These are phyloP conservation scores for Calonectria ilicicola DNA, from an alignment of 2,329 filamentous ascomycete species.

Conservation along the genomic window DNA sequence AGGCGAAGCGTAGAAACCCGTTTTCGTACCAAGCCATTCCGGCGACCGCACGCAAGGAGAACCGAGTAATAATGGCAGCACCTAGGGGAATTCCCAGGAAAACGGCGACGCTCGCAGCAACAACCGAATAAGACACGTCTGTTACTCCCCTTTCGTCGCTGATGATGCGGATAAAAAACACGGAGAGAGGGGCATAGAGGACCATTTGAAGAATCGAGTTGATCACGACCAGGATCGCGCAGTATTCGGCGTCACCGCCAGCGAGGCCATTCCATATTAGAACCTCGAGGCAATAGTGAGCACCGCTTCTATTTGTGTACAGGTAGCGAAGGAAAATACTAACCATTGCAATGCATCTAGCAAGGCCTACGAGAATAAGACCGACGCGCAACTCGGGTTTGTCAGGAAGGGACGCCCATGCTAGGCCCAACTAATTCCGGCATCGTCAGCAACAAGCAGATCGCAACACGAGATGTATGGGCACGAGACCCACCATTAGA, in stretches of 20 bases:
- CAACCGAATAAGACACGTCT: constrained; percentile 69
- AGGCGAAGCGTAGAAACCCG: constrained; percentile 75
- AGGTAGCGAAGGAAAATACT: constrained; percentile 23
- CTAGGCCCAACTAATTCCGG: constrained; percentile 65
- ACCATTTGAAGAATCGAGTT: constrained; percentile 84
- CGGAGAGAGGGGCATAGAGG: constrained; percentile 75
- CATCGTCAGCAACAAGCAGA: too few relatives aligned
- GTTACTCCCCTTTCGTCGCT: constrained; percentile 56
- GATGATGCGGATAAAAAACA: constrained; percentile 79
- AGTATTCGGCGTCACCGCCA: constrained; percentile 84
- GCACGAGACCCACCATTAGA: constrained; percentile 72
- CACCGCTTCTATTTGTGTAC: neutral
- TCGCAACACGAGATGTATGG: too few relatives aligned
- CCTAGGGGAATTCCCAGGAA: constrained; percentile 88
- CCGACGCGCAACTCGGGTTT: constrained; percentile 70
- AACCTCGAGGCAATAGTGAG: constrained; percentile 46
- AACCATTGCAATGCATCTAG: constrained; percentile 89
- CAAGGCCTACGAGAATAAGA: constrained; percentile 85
- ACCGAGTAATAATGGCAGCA: constrained; percentile 81
- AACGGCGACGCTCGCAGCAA: constrained; percentile 84
- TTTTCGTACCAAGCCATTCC: constrained; percentile 73
- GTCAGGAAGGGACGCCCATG: constrained; percentile 77
- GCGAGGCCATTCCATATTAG: constrained; percentile 79
- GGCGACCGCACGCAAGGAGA: constrained; percentile 66
- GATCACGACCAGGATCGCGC: constrained; percentile 81